Percentiles rank a stretch among this genome's conserved stretches.
Conservation (phyloP, 2,329 filamentous ascomycete species). For the Teratosphaeria epicoccoides region DNA sequence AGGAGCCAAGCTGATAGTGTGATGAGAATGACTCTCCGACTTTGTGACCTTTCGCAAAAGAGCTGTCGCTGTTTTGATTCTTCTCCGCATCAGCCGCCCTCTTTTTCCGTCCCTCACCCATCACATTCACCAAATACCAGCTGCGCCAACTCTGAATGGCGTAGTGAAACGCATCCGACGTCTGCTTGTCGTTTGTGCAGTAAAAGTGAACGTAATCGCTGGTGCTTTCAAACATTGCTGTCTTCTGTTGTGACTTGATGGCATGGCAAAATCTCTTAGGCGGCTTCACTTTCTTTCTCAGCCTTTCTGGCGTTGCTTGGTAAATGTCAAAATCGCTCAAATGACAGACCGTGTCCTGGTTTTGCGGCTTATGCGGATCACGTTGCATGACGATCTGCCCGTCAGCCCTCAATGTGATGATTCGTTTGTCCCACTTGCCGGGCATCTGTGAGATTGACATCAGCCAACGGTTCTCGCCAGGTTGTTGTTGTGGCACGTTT, state of each 20-base stretch:
- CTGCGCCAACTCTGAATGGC: constrained; percentile 74
- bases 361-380: constrained; percentile 56
- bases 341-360: constrained; percentile 63
- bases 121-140: constrained; percentile 75
- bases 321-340: constrained; percentile 91
- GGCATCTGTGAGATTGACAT: constrained; percentile 72
- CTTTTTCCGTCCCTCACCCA: constrained; percentile 44
- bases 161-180: constrained; percentile 59
- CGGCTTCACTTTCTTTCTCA: constrained; percentile 62
- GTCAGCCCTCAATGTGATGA: constrained; percentile 58
- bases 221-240: constrained; percentile 67
- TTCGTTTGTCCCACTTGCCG: constrained; percentile 82
- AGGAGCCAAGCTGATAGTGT: constrained; percentile 54
- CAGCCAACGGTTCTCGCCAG: constrained; percentile 52
- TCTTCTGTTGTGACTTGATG: constrained; percentile 85
- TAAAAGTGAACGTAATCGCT: constrained; percentile 92
- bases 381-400: constrained; percentile 66
- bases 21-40: constrained; percentile 32
- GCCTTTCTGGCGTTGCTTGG: constrained; percentile 56
- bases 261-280: constrained; percentile 81
- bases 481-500: constrained; percentile 53
- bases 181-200: constrained; percentile 58
- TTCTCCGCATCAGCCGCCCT: constrained; percentile 22
- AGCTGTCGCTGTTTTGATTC: constrained; percentile 20
- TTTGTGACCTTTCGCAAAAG: constrained; percentile 11